These are phyloP conservation scores for Clavariopsis aquatica DNA, from an alignment of 495 filamentous ascomycete genomes.

Conservation along the genomic window DNA sequence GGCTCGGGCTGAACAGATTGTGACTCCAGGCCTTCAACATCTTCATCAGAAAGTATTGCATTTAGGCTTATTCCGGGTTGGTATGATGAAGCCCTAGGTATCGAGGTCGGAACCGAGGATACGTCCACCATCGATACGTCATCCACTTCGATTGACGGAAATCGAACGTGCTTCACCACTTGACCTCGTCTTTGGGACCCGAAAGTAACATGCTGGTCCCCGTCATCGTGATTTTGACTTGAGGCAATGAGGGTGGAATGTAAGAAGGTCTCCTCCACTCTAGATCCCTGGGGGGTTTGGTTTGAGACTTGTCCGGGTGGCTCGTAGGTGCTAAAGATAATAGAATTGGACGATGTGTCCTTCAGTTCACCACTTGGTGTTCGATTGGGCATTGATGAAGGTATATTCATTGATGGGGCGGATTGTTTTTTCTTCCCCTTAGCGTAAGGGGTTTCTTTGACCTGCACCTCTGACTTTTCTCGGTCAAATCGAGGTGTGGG, in stretches of 20 bases:
- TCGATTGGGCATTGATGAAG: neutral
- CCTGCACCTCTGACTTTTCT: constrained; percentile 12
- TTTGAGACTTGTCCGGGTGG: neutral
- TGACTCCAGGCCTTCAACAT: neutral
- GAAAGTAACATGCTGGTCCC: neutral
- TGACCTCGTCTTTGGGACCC: neutral
- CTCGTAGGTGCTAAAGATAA: constrained; percentile 22
- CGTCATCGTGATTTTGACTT: neutral
- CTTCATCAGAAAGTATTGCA: neutral
- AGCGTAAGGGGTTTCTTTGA: constrained; percentile 28
- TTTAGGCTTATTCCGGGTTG: neutral
- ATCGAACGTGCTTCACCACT: neutral
- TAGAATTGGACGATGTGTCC: constrained; percentile 12
- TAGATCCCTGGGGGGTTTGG: no score
- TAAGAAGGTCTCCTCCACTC: neutral
- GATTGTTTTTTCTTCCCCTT: constrained; percentile 12
- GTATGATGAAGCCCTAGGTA: neutral
- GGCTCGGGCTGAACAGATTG: neutral
- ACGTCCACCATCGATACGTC: neutral
- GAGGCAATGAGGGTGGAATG: neutral
- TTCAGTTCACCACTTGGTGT: constrained; percentile 14
- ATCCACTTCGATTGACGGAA: neutral
- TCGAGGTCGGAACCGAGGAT: neutral
- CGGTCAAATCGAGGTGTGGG: neutral
- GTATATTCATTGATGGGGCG: neutral